Percentiles rank a stretch among this genome's conserved stretches.
phyloP scores from a whole-genome alignment of 768 basidiomycete species.

The Leccinellum rugosiceps region DNA sequence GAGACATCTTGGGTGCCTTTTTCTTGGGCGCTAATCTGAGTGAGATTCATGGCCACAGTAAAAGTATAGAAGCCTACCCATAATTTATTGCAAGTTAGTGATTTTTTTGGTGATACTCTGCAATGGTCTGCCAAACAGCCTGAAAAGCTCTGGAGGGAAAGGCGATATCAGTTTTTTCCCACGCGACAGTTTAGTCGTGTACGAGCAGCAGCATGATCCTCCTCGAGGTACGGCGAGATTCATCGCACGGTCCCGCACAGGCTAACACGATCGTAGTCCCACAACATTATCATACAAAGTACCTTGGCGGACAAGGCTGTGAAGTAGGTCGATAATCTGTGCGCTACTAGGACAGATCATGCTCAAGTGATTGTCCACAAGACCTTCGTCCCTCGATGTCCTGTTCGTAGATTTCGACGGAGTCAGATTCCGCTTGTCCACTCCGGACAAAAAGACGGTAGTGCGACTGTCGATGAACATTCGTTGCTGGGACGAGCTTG shows the following conservation, averaged over 20 bases:
- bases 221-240: slow-evolving; percentile 57
- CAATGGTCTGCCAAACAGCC: slow-evolving; percentile 1
- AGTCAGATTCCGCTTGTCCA: slow-evolving; percentile 90
- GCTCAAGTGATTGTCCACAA: slow-evolving; percentile 34
- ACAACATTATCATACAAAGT: slow-evolving; percentile 90
- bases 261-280: slow-evolving; percentile 50
- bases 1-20: slow-evolving; percentile 88
- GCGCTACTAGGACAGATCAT: slow-evolving; percentile 2
- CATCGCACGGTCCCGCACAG: neutral
- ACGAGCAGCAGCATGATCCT: slow-evolving; percentile 61
- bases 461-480: slow-evolving; percentile 94
- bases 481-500: slow-evolving; percentile 94
- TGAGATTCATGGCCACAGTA: slow-evolving; percentile 5
- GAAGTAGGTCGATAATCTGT: slow-evolving; percentile 53
- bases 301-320: slow-evolving; percentile 82
- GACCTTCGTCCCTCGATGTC: slow-evolving; percentile 89
- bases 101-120: slow-evolving; percentile 14
- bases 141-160: slow-evolving; percentile 25
- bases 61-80: slow-evolving; percentile 20
- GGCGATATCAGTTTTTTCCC: slow-evolving; percentile 24
- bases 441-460: slow-evolving; percentile 77
- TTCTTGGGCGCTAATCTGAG: slow-evolving; percentile 72
- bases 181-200: slow-evolving; percentile 18
- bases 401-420: slow-evolving; percentile 98
- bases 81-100: slow-evolving; percentile 12